Base-by-base conservation (phyloP, 257 asterid species). In the Fraxinus excelsior region DNA sequence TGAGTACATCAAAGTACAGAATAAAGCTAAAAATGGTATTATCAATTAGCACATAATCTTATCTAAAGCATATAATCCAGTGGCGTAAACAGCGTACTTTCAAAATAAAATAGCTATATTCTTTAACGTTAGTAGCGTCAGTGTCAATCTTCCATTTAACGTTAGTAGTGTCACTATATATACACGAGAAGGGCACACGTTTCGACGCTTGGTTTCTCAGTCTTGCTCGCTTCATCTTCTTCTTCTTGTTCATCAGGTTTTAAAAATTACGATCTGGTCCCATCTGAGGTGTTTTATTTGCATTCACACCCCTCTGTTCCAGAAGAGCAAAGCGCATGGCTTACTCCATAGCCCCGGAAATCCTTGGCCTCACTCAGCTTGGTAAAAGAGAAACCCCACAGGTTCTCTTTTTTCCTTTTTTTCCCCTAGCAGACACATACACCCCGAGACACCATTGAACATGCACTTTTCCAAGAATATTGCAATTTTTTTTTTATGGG, bases 351-450 rank as follows among this genome's bases (percentile, higher is more conserved):
- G 84, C 90, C 34, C 49, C 71, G 74, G 88, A 85, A 80, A 87
- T 87, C 65, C 90, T 87, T 74, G 90, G 88, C 84, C 88, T 87
- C 34, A 84, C 90, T 74, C 76, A 73, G 9, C 66, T 84, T 31
- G 77, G 73, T 26, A 80, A 78, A 71, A 74, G 75, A 69, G 87
- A 84, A 5, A 29, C 78, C 1, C 88, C 82, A 2, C 80, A 84
- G 87, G 90, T 87, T 65, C 56, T 4, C 3, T 12, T 12, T 11
- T 42, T 12, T 12, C 1, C 9, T 9, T 0, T 6, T 6, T 7
- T 7, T 6, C 5, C 5, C 38, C 1, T 40, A 18, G 3, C 51
- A 42, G 13, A 12, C 16, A 12, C 51, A 42, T 42, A 49, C 72
- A n/a, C 7, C 31, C 38, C n/a, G 1, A 51, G 23, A 51, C 60